Conservation (phyloP, 2,329 filamentous ascomycete genomes). For the Myriosclerotinia scirpicola region DNA sequence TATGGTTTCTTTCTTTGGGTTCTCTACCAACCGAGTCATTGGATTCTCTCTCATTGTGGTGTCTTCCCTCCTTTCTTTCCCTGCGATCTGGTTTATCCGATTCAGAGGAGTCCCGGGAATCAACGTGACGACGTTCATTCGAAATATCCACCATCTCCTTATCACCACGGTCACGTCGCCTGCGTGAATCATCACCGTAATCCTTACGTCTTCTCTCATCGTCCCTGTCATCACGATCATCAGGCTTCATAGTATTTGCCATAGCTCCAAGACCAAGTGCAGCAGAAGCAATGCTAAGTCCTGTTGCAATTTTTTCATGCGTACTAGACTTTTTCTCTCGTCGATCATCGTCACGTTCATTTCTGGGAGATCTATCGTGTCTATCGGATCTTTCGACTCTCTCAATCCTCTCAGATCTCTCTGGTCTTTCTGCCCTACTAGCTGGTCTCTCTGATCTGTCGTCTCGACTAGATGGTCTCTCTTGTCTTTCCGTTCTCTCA, state of each 20-base stretch:
- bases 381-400: conserved; percentile 28
- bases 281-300: conserved; percentile 40
- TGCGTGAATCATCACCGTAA: conserved; percentile 37
- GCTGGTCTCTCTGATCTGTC: conserved; percentile 17
- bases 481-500: conserved; percentile 27
- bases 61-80: conserved; percentile 33
- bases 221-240: conserved; percentile 36
- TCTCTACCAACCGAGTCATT: conserved; percentile 33
- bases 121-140: conserved; percentile 31
- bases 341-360: conserved; percentile 23
- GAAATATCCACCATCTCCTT: conserved; percentile 30
- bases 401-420: conserved; percentile 27
- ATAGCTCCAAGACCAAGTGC: conserved; percentile 39
- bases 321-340: conserved; percentile 30
- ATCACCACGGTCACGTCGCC: conserved; percentile 34
- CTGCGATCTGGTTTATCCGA: conserved; percentile 27
- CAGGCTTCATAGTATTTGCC: conserved; percentile 36
- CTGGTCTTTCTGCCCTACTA: conserved; percentile 7
- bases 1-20: conserved; percentile 30
- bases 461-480: conserved; percentile 7
- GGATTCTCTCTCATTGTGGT: conserved; percentile 31
- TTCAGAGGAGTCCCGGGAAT: conserved; percentile 20
- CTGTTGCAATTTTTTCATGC: conserved; percentile 38
- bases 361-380: conserved; percentile 24
- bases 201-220: conserved; percentile 34